Conservation (phyloP, 768 basidiomycete genomes). For the Podaxis sp. region DNA sequence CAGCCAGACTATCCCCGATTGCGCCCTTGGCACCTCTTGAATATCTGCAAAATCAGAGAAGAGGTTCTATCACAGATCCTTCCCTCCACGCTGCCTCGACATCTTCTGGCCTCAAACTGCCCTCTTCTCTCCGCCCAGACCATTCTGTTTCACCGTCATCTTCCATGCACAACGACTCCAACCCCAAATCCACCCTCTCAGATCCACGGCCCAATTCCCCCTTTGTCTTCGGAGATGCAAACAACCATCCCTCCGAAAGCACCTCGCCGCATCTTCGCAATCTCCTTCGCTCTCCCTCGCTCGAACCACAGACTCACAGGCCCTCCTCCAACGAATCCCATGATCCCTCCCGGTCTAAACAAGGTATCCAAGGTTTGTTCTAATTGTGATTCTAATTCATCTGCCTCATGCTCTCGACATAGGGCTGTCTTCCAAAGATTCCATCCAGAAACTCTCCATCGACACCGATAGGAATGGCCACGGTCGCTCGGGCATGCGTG, state of each 20-base stretch:
- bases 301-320: slow-evolving; percentile 38
- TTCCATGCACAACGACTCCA: slow-evolving; percentile 27
- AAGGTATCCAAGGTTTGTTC: slow-evolving; percentile 23
- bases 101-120: slow-evolving; percentile 23
- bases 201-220: slow-evolving; percentile 63
- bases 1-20: slow-evolving; percentile 45
- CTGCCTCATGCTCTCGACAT: slow-evolving; percentile 7
- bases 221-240: slow-evolving; percentile 72
- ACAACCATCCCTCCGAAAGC: slow-evolving; percentile 34
- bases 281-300: slow-evolving; percentile 57
- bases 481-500: slow-evolving; percentile 30
- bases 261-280: slow-evolving; percentile 51
- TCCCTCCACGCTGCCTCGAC: slow-evolving; percentile 64
- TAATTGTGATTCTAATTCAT: slow-evolving; percentile 4
- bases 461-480: slow-evolving; percentile 12
- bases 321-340: slow-evolving; percentile 27
- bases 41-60: slow-evolving; percentile 76
- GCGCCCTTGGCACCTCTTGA: slow-evolving; percentile 75
- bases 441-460: slow-evolving; percentile 18
- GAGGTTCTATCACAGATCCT: slow-evolving; percentile 83
- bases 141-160: slow-evolving; percentile 28
- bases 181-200: slow-evolving; percentile 30
- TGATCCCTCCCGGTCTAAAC: slow-evolving; percentile 26
- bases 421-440: slow-evolving; percentile 17
- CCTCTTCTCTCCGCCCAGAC: slow-evolving; percentile 18